Conservation (phyloP, 192 early-diverging fungal genomes). For the Coemansia sp. region DNA sequence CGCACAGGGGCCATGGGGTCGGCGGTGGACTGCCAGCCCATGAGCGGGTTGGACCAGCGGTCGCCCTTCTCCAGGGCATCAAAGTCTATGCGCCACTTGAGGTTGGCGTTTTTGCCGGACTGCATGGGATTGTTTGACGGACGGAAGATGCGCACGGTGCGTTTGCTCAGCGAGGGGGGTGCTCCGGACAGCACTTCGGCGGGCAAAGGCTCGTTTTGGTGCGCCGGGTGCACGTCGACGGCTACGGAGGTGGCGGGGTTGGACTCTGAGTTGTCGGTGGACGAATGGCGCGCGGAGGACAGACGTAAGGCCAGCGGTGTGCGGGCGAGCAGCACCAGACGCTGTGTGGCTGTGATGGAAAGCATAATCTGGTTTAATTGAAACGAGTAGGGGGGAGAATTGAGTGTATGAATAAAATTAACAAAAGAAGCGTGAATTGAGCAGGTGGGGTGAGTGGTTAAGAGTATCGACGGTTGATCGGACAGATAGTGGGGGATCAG, state of each 20-base stretch:
- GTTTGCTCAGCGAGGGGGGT: constrained; percentile 56
- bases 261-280: too few species aligned
- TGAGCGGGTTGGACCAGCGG: constrained; percentile 90
- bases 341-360: too few species aligned
- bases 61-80: constrained; percentile 72
- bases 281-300: too few species aligned
- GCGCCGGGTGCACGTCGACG: constrained; percentile 40
- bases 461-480: too few species aligned
- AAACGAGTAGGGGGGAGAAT: too few species aligned
- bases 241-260: background rate
- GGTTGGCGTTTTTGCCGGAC: constrained; percentile 71
- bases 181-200: constrained; percentile 51
- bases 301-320: too few species aligned
- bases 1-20: constrained; percentile 79
- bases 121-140: constrained; percentile 85
- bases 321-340: too few species aligned
- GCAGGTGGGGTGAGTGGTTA: too few species aligned
- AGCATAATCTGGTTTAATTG: too few species aligned
- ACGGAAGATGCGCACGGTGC: constrained; percentile 81
- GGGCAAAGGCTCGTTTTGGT: constrained; percentile 41
- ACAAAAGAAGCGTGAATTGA: too few species aligned
- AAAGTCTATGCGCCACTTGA: constrained; percentile 89
- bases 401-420: too few species aligned
- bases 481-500: too few species aligned
- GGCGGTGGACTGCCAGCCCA: constrained; percentile 84